Evolutionary conservation across 2,329 filamentous ascomycete genomes (phyloP).

Genomic region (Phialophora verrucosa): DNA sequence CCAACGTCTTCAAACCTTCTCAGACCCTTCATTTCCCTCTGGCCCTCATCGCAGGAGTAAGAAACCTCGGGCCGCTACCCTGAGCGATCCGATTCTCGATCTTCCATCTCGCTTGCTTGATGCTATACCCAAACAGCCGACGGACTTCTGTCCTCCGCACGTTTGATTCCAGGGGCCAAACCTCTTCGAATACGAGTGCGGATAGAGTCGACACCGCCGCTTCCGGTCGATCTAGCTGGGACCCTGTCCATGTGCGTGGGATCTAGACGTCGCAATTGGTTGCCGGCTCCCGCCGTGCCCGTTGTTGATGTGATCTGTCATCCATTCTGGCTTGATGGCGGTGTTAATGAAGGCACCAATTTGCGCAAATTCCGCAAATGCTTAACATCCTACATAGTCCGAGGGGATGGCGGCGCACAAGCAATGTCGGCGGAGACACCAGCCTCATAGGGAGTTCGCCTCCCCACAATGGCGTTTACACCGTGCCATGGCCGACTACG

Average conservation of each 20-base stretch:
- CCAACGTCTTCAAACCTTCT: conserved; percentile 4
- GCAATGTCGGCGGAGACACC: conserved; percentile 10
- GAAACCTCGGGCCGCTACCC: conserved; percentile 1
- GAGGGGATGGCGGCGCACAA: conserved; percentile 8
- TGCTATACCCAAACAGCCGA: conserved; percentile 2
- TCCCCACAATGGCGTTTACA: conserved; percentile 13
- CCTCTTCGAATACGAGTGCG: neutral
- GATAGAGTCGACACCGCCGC: neutral
- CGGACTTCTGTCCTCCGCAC: neutral
- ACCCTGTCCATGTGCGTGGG: neutral
- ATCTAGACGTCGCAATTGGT: conserved; percentile 12
- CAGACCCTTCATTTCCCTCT: neutral
- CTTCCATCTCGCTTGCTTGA: neutral
- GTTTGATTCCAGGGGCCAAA: conserved; percentile 5
- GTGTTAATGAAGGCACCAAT: neutral
- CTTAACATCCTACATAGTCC: neutral
- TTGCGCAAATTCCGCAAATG: conserved; percentile 10
- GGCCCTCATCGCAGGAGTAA: neutral
- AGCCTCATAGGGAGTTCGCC: neutral
- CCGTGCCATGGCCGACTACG: neutral
- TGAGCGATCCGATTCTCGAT: conserved; percentile 8
- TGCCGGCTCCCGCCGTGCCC: neutral
- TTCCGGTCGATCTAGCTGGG: conserved; percentile 3
- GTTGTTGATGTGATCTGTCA: conserved; percentile 8
- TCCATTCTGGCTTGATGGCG: conserved; percentile 4